Evolutionary conservation across 768 basidiomycete species (phyloP), one percentile per base, ranked within the genome.

Genomic region (Boletus subcaerulescens): DNA sequence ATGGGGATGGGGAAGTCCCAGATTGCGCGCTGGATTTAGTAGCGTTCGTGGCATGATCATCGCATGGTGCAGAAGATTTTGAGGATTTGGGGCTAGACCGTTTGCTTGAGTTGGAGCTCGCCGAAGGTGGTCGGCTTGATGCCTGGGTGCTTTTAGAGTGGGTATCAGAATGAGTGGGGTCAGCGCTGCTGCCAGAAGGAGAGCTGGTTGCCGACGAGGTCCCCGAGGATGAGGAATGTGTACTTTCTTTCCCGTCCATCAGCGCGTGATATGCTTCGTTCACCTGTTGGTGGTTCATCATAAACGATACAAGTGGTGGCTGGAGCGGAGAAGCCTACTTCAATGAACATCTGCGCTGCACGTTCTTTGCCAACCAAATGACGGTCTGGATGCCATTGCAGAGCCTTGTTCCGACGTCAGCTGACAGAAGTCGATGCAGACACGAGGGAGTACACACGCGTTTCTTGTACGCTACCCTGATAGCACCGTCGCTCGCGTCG

Each of bases 371-470:
- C 75, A 26, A 74, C 68, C 20, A 68, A 60, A 68, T 84, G 82
- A 56, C 83, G 83, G 70, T 86, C 84, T 58, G 85, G 84, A 60
- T 87, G 84, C 83, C 85, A 87, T 63, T 76, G 77, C 52, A 86
- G 71, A 59, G 83, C 84, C 85, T 80, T 57, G 32, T 36, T 56
- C 10, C 31, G 33, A 48, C 32, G 20, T 62, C 51, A 61, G 59
- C 41, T 45, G 45, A 61, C 55, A 63, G 52, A 70, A 60, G 61
- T 12, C 57, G 50, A 69, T 63, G 51, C 53, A 56, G 13, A 35
- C 33, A 35, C 53, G 56, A 58, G 50, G 35, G 49, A 55, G 40
- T 29, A 65, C 73, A 62, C 72, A 85, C 85, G 72, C 82, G 73
- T 66, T 75, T 79, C 71, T 80, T 84, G 71, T 87, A 87, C 14